Base-by-base conservation (phyloP, 306 rosid species). In the Albizia julibrissin region DNA sequence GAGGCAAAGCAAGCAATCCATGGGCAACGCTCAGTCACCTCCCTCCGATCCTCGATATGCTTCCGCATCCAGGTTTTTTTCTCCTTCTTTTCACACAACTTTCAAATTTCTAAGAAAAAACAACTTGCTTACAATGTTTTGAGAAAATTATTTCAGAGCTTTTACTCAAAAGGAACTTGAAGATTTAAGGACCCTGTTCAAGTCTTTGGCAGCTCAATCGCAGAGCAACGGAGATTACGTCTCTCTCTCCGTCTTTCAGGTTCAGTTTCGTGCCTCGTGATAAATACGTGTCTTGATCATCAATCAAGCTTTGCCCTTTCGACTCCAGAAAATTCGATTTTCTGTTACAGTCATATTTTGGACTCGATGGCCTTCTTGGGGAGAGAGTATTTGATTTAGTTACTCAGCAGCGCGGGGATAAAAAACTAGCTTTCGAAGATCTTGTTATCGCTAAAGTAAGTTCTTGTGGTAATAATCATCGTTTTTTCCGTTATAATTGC, bases 401-500 rank as follows among this genome's bases (percentile, higher is more conserved):
- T 84, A 83, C 96, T 26, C 95, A 87, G 74, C 81, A 92, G 71
- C 93, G 99, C 40, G 87, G 89, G 88, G 98, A 95, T 85, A 87
- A 87, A 39, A 85, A 76, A n/a, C 88, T 95, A 82, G 89, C 92
- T 39, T 92, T 90, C 79, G 93, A 93, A 83, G 99, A 93, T 87
- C 93, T 95, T 16, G 94, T 95, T 52, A 40, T 93, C 67, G 90
- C 98, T 79, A 95, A 95, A 85, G 99, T 92, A 83, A 89, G 83
- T 74, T 78, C 1, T 50, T 77, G 10, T 74, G 46, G 43, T 56
- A 3, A 68, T 58, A 43, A 81, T 81, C 42, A 39, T 44, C 27
- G 34, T 56, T 69, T 67, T 66, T 69, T 39, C 9, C 34, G 46
- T 47, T 68, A 34, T 14, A 50, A n/a, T 33, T 29, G 78, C 66